Evolutionary conservation across 2,329 filamentous ascomycete genomes (phyloP).

Genomic region (Magnaporthiopsis poae): DNA sequence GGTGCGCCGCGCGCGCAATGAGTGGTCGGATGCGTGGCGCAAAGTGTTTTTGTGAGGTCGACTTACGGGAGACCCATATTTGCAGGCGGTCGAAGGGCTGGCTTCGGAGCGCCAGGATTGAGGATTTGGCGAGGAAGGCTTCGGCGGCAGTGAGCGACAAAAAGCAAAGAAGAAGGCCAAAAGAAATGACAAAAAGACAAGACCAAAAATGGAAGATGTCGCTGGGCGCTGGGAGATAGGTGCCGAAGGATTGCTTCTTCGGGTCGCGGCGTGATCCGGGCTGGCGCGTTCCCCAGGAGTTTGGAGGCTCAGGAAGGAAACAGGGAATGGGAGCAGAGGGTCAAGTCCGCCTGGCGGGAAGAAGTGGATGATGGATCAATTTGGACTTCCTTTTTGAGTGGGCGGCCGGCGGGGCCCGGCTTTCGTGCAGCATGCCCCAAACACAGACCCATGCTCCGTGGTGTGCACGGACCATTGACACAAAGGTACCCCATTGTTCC

Average conservation of each 20-base stretch:
- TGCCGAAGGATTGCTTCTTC: neutral
- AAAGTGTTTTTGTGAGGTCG: conserved; percentile 5
- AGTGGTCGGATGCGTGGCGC: conserved; percentile 8
- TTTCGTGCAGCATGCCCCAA: conserved; percentile 1
- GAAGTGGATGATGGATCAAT: neutral
- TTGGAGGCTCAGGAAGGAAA: neutral
- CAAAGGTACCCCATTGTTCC: neutral
- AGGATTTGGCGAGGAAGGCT: neutral
- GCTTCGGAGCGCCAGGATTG: neutral
- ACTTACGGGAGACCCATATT: conserved; percentile 13
- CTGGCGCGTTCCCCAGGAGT: neutral
- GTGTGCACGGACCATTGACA: neutral
- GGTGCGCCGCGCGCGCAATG: conserved; percentile 1
- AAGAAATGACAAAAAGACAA: neutral
- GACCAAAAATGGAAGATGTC: neutral
- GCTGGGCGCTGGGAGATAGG: neutral
- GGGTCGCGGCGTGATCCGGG: neutral
- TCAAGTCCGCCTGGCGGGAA: neutral
- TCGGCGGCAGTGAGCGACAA: neutral
- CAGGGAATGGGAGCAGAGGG: neutral
- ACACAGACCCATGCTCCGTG: neutral
- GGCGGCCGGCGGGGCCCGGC: neutral
- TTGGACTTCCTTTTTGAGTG: conserved; percentile 4
- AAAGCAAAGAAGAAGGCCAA: neutral
- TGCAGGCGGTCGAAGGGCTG: neutral